Conservation (phyloP, 1,284 basidiomycete genomes). For the Vanrija humicola region DNA sequence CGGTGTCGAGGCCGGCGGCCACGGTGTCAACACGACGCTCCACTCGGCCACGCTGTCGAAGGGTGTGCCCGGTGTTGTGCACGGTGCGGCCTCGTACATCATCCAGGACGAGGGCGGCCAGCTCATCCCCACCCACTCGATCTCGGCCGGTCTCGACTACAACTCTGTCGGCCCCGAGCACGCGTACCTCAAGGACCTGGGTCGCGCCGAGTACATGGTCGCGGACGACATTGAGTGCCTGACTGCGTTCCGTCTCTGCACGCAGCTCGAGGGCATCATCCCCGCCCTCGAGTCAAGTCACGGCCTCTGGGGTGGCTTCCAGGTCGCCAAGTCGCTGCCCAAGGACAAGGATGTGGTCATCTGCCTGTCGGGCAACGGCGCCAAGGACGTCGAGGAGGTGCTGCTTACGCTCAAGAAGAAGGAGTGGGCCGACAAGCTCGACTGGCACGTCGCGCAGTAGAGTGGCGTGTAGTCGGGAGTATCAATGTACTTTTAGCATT, state of each 20-base stretch:
- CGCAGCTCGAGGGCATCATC: constrained; percentile 94
- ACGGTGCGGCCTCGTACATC: constrained; percentile 90
- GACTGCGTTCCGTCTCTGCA: constrained; percentile 84
- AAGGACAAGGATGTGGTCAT: constrained; percentile 87
- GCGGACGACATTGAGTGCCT: constrained; percentile 93
- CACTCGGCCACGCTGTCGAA: constrained; percentile 91
- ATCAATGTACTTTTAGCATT: not conserved
- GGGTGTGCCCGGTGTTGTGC: constrained; percentile 89
- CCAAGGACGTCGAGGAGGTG: constrained; percentile 47
- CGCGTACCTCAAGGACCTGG: constrained; percentile 90
- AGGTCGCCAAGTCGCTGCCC: constrained; percentile 76
- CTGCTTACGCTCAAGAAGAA: constrained; percentile 43
- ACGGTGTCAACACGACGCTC: constrained; percentile 79
- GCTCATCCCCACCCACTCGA: constrained; percentile 94
- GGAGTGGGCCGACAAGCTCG: constrained; percentile 82
- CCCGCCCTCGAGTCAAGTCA: constrained; percentile 95
- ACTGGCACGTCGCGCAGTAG: constrained; percentile 65
- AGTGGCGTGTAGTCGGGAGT: not conserved
- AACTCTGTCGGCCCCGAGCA: constrained; percentile 88
- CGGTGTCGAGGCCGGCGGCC: constrained; percentile 94
- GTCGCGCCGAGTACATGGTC: constrained; percentile 85
- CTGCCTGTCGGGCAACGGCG: constrained; percentile 44
- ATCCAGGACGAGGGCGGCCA: constrained; percentile 85
- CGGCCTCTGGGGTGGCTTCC: constrained; percentile 87
- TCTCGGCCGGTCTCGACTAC: constrained; percentile 69